Percentiles rank a stretch among this genome's conserved stretches.
phyloP scores from a whole-genome alignment of 2,329 filamentous ascomycete genomes.

The Helicocarpus griseus region DNA sequence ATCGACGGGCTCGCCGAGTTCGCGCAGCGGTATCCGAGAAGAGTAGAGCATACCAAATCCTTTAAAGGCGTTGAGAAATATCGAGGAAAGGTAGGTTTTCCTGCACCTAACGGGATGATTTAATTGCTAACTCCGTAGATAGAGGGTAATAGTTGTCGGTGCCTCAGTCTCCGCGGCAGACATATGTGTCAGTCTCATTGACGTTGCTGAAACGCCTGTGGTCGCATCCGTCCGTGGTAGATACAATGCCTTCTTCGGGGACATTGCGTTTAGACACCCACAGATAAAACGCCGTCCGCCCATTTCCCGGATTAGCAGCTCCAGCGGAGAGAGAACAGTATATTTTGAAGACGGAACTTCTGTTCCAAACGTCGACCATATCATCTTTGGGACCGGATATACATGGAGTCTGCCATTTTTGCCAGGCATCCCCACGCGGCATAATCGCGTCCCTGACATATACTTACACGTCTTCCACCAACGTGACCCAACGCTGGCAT shows the following conservation, averaged over 20 bases:
- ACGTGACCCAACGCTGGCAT: conserved; percentile 64
- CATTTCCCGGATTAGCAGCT: conserved; percentile 40
- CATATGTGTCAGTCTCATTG: conserved; percentile 64
- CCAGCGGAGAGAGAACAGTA: conserved; percentile 42
- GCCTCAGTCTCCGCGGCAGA: conserved; percentile 77
- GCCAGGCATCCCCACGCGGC: conserved; percentile 44
- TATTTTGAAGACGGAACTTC: conserved; percentile 56
- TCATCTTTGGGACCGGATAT: conserved; percentile 85
- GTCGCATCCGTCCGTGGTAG: conserved; percentile 51
- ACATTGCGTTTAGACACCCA: conserved; percentile 47
- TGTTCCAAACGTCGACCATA: conserved; percentile 58
- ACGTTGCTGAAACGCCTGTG: conserved; percentile 49
- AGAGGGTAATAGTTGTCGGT: conserved; percentile 74
- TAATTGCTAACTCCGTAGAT: conserved; percentile 21
- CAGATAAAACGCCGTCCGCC: conserved; percentile 40
- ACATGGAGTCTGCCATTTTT: conserved; percentile 73
- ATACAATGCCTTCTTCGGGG: conserved; percentile 33
- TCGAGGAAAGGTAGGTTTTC: conserved; percentile 24
- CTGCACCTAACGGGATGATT: neutral
- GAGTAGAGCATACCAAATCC: conserved; percentile 65
- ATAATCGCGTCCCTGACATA: conserved; percentile 58
- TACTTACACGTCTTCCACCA: conserved; percentile 74
- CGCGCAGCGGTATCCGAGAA: conserved; percentile 46
- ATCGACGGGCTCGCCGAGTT: conserved; percentile 53
- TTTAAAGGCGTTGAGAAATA: conserved; percentile 61